These are phyloP conservation scores for Lactarius hatsudake DNA, from an alignment of 768 basidiomycete species.

Conservation along the genomic window DNA sequence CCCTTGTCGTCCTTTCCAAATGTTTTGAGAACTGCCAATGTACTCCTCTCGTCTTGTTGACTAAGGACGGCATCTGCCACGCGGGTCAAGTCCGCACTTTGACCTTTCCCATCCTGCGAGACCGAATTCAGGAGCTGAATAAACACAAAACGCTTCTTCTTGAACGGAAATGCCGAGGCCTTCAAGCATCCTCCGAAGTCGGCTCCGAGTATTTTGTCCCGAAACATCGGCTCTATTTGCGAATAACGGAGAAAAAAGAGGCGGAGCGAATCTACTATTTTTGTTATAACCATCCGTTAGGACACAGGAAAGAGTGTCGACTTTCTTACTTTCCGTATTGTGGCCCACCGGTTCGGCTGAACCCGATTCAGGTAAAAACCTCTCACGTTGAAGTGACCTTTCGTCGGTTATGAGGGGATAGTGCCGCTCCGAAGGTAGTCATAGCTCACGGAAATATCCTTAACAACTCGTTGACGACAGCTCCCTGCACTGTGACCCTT, in stretches of 20 bases:
- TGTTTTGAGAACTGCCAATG: not conserved
- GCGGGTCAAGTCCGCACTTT: not conserved
- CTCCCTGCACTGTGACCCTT: not conserved
- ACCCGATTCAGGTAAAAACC: not conserved
- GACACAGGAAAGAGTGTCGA: not conserved
- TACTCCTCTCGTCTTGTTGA: not conserved
- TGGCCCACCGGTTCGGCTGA: not conserved
- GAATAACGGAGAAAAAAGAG: not conserved
- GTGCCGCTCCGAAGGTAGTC: too few relatives aligned
- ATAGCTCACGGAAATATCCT: not conserved
- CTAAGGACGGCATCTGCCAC: not conserved
- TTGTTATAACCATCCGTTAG: too few relatives aligned
- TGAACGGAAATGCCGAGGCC: not conserved
- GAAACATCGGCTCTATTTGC: not conserved
- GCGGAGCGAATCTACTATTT: not conserved
- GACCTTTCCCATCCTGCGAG: not conserved
- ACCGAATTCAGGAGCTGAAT: not conserved
- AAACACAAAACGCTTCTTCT: constrained; percentile 5
- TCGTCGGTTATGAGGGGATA: not conserved
- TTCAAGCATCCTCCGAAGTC: not conserved
- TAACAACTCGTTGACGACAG: not conserved
- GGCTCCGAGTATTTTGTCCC: not conserved
- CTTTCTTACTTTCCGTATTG: not conserved
- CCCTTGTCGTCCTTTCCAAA: not conserved
- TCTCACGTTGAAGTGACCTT: not conserved